Evolutionary conservation across 345 rosid species (phyloP).

Genomic region (Atalantia buxifolia): DNA sequence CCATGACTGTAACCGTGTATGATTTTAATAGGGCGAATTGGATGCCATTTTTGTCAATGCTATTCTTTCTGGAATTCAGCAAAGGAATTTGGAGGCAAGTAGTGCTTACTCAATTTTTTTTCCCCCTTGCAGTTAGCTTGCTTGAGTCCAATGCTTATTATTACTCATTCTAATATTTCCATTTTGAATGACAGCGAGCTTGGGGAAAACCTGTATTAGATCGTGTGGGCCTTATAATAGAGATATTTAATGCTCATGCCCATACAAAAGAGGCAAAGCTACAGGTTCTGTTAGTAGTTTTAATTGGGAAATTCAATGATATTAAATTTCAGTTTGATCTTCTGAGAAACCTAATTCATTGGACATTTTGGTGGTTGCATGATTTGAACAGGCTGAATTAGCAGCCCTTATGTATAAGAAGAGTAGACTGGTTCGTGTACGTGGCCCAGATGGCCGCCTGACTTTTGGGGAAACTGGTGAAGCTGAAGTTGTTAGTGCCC

Average conservation of each 20-base stretch:
- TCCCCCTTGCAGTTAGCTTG: neutral
- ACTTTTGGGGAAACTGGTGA: conserved; percentile 81
- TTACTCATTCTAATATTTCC: neutral
- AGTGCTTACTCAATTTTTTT: conserved; percentile 10
- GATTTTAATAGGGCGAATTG: conserved; percentile 55
- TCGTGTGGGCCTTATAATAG: conserved; percentile 91
- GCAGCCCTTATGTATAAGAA: conserved; percentile 87
- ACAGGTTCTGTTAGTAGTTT: conserved; percentile 52
- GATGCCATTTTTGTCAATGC: conserved; percentile 90
- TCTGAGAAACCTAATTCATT: conserved; percentile 5
- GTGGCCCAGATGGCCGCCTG: conserved; percentile 65
- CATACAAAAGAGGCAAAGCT: conserved; percentile 89
- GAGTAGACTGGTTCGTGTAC: conserved; percentile 89
- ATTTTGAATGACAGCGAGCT: conserved; percentile 38
- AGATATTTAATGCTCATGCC: conserved; percentile 96
- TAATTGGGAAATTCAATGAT: neutral
- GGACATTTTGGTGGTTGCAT: conserved; percentile 11
- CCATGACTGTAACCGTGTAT: neutral
- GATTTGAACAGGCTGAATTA: conserved; percentile 65
- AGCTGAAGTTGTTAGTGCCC: conserved; percentile 97
- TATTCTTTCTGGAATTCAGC: conserved; percentile 71
- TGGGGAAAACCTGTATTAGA: conserved; percentile 88
- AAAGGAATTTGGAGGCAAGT: conserved; percentile 86
- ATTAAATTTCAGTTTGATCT: neutral
- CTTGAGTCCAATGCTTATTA: neutral